Base-by-base conservation (phyloP, 2,329 filamentous ascomycete species). In the Microascus cirrosus region DNA sequence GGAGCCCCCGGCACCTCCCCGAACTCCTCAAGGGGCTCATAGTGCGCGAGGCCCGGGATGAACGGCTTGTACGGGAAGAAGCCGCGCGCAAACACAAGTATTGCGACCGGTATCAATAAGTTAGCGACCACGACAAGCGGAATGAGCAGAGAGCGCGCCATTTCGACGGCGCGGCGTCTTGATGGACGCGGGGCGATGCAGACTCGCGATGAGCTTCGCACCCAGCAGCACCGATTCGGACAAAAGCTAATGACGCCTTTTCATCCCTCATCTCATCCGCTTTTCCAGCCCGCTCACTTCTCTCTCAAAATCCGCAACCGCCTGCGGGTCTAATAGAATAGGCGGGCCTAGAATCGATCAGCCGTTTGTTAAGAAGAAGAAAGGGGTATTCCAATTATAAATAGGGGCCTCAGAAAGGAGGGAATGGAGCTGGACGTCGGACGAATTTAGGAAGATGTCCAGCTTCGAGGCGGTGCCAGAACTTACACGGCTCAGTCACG, bases 61-160 rank as follows among this genome's bases (percentile, higher is more conserved):
- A 96, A 87, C 2, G 94, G 91, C 68, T 99, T 99, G 73, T 97
- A 96, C 8, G 94, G 94, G 68, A 99, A 99, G 79, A 99, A 99
- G 15, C 94, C 93, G 35, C 84, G 83, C 28, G 89, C 92, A 70
- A 97, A 97, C 62, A 87, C 72, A 57, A 87, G 64, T 62, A 92
- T 83, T 53, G 90, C 86, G 58, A 87, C 67, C 2, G 89, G 88
- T 52, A 96, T 83, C 60, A 96, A 73, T 35, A 91, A 59, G 70
- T 96, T 96, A 66, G 90, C 86, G 24, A 22, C 50, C 35, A 50
- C 35, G 2, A 54, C 15, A 45, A 55, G 24, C 11, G 45, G 22
- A 20, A 53, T 18, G 15, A 58, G 6, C 5, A 51, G 53, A 42
- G 53, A 54, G 54, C 51, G 55, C 13, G 55, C 39, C 55, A 57